These are phyloP conservation scores for Verticillium tricorpus DNA, from an alignment of 2,329 filamentous ascomycete species.

Conservation along the genomic window DNA sequence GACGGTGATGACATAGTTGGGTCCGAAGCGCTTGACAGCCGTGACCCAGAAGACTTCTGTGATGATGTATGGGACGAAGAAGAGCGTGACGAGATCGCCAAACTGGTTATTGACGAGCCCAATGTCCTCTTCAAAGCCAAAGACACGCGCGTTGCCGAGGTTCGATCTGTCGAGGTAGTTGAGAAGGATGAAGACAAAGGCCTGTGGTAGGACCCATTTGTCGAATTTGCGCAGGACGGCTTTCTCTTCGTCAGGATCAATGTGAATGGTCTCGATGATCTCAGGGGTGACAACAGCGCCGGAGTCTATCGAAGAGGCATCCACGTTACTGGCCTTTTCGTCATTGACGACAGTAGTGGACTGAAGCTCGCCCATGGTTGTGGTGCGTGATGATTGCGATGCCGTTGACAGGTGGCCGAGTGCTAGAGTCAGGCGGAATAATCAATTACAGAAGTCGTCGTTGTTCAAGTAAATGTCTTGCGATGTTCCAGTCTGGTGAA, in stretches of 20 bases:
- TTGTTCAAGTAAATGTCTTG: background rate
- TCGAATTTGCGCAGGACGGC: slow-evolving; percentile 46
- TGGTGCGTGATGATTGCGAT: background rate
- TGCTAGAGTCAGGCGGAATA: background rate
- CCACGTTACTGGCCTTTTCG: slow-evolving; percentile 1
- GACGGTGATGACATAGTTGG: slow-evolving; percentile 14
- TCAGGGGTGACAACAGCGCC: background rate
- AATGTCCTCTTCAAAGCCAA: slow-evolving; percentile 47
- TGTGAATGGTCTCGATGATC: background rate
- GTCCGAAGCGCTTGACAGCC: slow-evolving; percentile 19
- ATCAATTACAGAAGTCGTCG: background rate
- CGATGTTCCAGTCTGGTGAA: background rate
- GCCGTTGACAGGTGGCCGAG: background rate
- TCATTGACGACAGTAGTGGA: background rate
- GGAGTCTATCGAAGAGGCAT: background rate
- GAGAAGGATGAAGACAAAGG: slow-evolving; percentile 48
- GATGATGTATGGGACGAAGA: slow-evolving; percentile 23
- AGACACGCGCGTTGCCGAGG: slow-evolving; percentile 49
- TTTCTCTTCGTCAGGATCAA: slow-evolving; percentile 6
- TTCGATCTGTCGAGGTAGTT: slow-evolving; percentile 52
- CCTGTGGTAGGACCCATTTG: slow-evolving; percentile 40
- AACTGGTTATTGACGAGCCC: slow-evolving; percentile 52
- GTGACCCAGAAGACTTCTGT: slow-evolving; percentile 16
- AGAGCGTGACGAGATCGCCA: slow-evolving; percentile 48
- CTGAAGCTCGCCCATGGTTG: background rate